Base-by-base conservation (phyloP, 768 basidiomycete species). In the Boletus insuetus region DNA sequence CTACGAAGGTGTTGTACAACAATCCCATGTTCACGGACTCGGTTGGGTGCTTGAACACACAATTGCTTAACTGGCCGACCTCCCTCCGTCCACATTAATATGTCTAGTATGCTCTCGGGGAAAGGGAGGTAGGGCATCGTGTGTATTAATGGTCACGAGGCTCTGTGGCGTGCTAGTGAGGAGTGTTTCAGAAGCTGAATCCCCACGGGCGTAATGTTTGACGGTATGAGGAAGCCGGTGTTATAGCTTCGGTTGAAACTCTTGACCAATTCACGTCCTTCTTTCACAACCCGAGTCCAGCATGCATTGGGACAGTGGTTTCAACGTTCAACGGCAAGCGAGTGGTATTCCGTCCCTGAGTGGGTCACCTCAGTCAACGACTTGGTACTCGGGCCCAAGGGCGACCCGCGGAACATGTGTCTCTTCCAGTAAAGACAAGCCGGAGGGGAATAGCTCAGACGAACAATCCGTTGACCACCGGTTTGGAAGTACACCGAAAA, bases 171-270 rank as follows among this genome's bases (percentile, higher is more conserved):
- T 14, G 37, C 13, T 38, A 13, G 3, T 38, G 5, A 38, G 17
- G 17, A 38, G 17, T 8, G 46, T 48, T 52, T 53, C 56, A 46
- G 38, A 38, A 9, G 39, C 40, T 32, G 42, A 39, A 48, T 37
- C 40, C 13, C n/a, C 9, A 10, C 16, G 0, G 0, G n/a, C 22
- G 26, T 3, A 16, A 40, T 37, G 7, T n/a, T 14, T 51, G 34
- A 56, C 26, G 32, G 35, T 31, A 19, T 49, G 45, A 24, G 19
- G 3, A 43, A 61, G 62, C 34, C 34, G 52, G 81, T 31, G 83
- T 85, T 45, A 83, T 86, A 56, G 74, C 82, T 24, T 84, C 82
- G 4, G 81, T 85, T 35, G 77, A 85, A 46, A 78, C 79, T 2
- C 79, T 84, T 70, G 59, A 71, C 17, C 72, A 71, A 29, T 84